These are phyloP conservation scores for Smittium culicis DNA, from an alignment of 371 early-diverging fungal genomes.

Conservation along the genomic window DNA sequence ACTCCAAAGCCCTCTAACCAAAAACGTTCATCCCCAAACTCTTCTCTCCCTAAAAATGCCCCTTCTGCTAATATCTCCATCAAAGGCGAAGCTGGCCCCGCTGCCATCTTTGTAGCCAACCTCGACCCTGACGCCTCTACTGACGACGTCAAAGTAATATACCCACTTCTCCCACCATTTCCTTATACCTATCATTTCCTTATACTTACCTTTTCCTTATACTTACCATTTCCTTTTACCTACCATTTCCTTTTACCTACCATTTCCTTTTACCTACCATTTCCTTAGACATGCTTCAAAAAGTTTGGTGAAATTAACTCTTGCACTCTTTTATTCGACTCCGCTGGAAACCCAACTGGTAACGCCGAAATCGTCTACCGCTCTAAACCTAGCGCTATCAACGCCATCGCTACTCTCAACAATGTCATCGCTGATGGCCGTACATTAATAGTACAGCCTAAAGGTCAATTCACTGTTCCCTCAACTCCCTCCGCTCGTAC, in stretches of 20 bases:
- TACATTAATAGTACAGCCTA: constrained; percentile 1
- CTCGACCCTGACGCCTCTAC: constrained; percentile 29
- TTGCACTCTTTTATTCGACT: constrained; percentile 28
- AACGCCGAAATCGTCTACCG: constrained; percentile 27
- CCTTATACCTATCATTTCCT: too few relatives aligned
- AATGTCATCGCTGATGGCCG: constrained; percentile 28
- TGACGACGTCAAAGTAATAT: constrained; percentile 27
- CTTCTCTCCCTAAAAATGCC: background rate
- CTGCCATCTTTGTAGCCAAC: constrained; percentile 27
- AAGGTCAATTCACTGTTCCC: background rate
- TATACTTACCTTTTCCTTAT: too few relatives aligned
- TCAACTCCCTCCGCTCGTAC: background rate
- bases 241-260: too few relatives aligned
- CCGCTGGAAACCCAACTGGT: constrained; percentile 25
- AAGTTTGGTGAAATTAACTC: constrained; percentile 26
- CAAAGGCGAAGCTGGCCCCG: constrained; percentile 28
- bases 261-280: background rate
- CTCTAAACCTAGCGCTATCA: constrained; percentile 20
- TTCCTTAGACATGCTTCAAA: constrained; percentile 31
- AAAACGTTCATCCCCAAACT: background rate
- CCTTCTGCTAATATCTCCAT: constrained; percentile 19
- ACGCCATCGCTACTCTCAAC: constrained; percentile 26
- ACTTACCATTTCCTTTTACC: too few relatives aligned
- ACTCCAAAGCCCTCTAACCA: too few relatives aligned
- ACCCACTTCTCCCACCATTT: too few relatives aligned